Conservation (phyloP, 495 filamentous ascomycete genomes). For the Lepraria neglecta region DNA sequence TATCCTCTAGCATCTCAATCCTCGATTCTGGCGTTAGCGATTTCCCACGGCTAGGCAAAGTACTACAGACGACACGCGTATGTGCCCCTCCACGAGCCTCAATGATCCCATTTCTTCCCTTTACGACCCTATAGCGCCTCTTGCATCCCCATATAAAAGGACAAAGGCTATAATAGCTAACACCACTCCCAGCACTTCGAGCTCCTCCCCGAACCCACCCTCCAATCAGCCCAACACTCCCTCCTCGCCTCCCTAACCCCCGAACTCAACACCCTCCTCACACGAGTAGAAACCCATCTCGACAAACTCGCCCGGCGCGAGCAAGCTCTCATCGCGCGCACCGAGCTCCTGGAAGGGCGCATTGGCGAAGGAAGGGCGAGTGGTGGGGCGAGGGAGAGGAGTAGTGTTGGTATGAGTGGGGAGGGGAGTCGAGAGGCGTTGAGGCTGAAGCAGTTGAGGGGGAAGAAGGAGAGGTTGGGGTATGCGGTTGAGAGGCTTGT, state of each 20-base stretch:
- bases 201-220: constrained; percentile 61
- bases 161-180: neutral
- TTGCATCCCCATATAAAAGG: neutral
- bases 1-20: constrained; percentile 66
- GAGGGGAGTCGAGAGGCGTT: constrained; percentile 47
- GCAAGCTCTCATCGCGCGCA: constrained; percentile 60
- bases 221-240: constrained; percentile 60
- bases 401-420: constrained; percentile 30
- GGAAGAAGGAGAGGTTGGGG: constrained; percentile 70
- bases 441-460: constrained; percentile 56
- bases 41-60: constrained; percentile 65
- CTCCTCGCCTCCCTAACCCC: constrained; percentile 69
- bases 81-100: constrained; percentile 19
- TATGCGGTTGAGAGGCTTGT: constrained; percentile 70
- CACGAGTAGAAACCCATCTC: constrained; percentile 59
- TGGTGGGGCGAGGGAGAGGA: constrained; percentile 30
- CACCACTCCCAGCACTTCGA: constrained; percentile 61
- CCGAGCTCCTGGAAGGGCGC: constrained; percentile 64
- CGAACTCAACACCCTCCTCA: constrained; percentile 61
- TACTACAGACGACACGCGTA: constrained; percentile 66
- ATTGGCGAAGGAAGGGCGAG: constrained; percentile 37
- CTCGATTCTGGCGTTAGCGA: constrained; percentile 66
- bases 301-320: constrained; percentile 66
- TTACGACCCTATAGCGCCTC: neutral
- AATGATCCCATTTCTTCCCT: neutral